Evolutionary conservation across 306 rosid genomes (phyloP).

Genomic region (Quercus agrifolia): DNA sequence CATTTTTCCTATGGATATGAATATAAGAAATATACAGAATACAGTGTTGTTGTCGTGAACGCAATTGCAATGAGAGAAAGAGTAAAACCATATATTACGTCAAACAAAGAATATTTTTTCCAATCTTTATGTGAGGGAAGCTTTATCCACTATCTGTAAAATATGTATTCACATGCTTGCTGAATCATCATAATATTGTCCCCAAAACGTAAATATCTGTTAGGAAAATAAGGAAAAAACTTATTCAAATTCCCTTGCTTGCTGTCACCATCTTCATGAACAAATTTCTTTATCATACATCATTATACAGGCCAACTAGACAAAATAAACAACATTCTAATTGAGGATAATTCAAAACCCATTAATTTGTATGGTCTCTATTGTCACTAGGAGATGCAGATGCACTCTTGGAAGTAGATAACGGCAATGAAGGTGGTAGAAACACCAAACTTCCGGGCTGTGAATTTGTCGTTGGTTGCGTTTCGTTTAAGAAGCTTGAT

Average conservation of each 20-base stretch:
- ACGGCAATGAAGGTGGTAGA: slow-evolving; percentile 51
- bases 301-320: not conserved
- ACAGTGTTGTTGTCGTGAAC: no score
- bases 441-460: slow-evolving; percentile 43
- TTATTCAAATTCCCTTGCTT: not conserved
- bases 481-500: slow-evolving; percentile 54
- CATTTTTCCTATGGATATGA: no score
- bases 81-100: no score
- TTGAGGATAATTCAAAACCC: not conserved
- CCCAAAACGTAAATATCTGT: not conserved
- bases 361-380: slow-evolving; percentile 33
- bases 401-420: slow-evolving; percentile 54
- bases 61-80: no score
- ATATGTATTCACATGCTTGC: not conserved
- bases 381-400: slow-evolving; percentile 56
- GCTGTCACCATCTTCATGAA: not conserved
- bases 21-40: no score
- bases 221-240: not conserved
- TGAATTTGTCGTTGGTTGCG: not conserved
- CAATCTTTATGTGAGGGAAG: no score
- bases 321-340: not conserved
- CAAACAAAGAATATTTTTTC: no score
- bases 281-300: not conserved
- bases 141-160: no score
- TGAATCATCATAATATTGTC: not conserved